Conservation (phyloP, 2,329 filamentous ascomycete genomes). For the Colletotrichum abscissum region DNA sequence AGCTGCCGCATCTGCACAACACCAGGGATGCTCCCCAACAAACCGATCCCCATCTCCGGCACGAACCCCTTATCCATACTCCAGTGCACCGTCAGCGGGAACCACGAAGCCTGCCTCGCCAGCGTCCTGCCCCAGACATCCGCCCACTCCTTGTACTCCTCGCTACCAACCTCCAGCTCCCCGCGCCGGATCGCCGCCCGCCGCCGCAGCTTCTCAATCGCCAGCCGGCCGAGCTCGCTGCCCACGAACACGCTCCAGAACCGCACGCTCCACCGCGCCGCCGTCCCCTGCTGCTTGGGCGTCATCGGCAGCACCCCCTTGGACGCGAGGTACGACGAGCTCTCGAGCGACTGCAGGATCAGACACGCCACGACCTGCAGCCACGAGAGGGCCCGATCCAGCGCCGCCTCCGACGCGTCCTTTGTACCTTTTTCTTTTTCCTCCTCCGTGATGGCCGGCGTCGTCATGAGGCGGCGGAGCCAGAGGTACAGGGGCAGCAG, state of each 20-base stretch:
- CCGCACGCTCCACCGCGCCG: slow-evolving; percentile 78
- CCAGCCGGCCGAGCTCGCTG: slow-evolving; percentile 78
- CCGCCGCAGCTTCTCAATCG: slow-evolving; percentile 56
- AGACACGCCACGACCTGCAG: slow-evolving; percentile 76
- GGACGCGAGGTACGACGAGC: slow-evolving; percentile 79
- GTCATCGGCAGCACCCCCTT: slow-evolving; percentile 76
- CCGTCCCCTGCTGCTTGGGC: slow-evolving; percentile 66
- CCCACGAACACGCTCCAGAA: slow-evolving; percentile 85
- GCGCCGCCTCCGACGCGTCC: slow-evolving; percentile 50
- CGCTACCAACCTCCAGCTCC: slow-evolving; percentile 47
- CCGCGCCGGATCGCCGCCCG: slow-evolving; percentile 38
- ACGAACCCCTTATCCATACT: slow-evolving; percentile 72
- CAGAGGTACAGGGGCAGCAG: slow-evolving; percentile 79
- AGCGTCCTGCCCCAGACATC: slow-evolving; percentile 73
- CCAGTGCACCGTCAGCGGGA: slow-evolving; percentile 88
- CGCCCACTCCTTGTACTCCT: slow-evolving; percentile 58
- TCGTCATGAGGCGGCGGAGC: slow-evolving; percentile 62
- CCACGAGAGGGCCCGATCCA: slow-evolving; percentile 67
- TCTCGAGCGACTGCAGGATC: slow-evolving; percentile 84
- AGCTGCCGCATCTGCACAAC: slow-evolving; percentile 56
- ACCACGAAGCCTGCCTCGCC: slow-evolving; percentile 78
- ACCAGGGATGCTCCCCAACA: slow-evolving; percentile 58
- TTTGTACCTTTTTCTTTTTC: slow-evolving; percentile 44
- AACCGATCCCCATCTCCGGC: slow-evolving; percentile 52
- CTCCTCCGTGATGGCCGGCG: slow-evolving; percentile 43